Percentiles rank a stretch among this genome's conserved stretches.
Evolutionary conservation across 2,329 filamentous ascomycete species (phyloP).

Genomic region (Diaporthe vexans): DNA sequence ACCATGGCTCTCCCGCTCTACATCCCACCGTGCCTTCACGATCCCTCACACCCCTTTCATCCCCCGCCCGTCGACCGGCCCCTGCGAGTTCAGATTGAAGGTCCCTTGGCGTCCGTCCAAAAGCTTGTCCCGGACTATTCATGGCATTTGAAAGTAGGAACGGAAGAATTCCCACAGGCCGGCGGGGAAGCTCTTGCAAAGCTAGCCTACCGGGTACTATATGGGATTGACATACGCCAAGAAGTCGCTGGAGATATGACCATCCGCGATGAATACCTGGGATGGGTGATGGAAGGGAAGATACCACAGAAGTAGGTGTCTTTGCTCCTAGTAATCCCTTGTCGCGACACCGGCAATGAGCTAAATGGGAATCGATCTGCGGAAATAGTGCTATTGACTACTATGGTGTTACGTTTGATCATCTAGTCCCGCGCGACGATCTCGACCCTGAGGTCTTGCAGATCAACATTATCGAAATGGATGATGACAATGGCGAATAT

Average conservation of each 20-base stretch:
- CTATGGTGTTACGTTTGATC: slow-evolving; percentile 58
- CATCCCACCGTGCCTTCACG: slow-evolving; percentile 5
- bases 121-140: not conserved
- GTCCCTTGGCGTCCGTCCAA: not conserved
- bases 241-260: not conserved
- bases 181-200: not conserved
- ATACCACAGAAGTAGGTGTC: not conserved
- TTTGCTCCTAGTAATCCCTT: not conserved
- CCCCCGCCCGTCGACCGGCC: not conserved
- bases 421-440: slow-evolving; percentile 53
- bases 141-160: not conserved
- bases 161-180: not conserved
- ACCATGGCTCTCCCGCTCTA: not conserved
- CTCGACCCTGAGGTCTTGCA: slow-evolving; percentile 56
- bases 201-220: not conserved
- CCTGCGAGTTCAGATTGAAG: slow-evolving; percentile 3
- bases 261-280: slow-evolving; percentile 15
- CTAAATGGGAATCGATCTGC: too few species aligned
- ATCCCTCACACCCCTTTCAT: not conserved
- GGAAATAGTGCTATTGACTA: slow-evolving; percentile 47
- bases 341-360: too few species aligned
- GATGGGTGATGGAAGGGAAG: not conserved
- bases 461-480: slow-evolving; percentile 60
- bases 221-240: not conserved
- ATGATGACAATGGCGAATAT: slow-evolving; percentile 48